A percentile compares a stretch with the other conserved stretches of the same genome.
Conservation (phyloP, 495 filamentous ascomycete species). For the Xylaria nigripes region DNA sequence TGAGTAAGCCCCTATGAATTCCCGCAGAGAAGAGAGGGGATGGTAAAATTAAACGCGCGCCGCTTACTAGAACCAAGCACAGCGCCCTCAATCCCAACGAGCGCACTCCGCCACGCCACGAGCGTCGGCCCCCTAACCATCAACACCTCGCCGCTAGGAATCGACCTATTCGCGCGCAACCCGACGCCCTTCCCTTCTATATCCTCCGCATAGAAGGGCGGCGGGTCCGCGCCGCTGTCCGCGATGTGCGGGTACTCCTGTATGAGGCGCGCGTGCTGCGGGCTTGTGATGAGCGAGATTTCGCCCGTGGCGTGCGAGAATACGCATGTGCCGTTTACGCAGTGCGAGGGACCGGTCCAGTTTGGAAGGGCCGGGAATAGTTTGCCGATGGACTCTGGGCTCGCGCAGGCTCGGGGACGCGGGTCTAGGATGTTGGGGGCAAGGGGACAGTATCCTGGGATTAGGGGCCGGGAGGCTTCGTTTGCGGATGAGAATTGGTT, state of each 20-base stretch:
- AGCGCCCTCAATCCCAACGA: conserved; percentile 18
- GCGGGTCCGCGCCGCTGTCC: conserved; percentile 2
- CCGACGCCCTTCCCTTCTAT: conserved; percentile 35
- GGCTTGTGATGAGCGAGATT: conserved; percentile 26
- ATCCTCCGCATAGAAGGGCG: conserved; percentile 22
- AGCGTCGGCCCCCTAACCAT: conserved; percentile 27
- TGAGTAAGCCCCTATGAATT: not conserved
- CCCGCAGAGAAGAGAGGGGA: not conserved
- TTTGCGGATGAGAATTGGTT: not conserved
- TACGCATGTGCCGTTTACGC: conserved; percentile 30
- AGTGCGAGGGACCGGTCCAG: conserved; percentile 32
- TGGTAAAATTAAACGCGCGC: not conserved
- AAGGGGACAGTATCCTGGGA: conserved; percentile 1
- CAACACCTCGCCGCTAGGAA: conserved; percentile 32
- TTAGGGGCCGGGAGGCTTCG: too few relatives aligned
- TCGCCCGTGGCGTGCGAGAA: conserved; percentile 27
- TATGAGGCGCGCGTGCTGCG: conserved; percentile 20
- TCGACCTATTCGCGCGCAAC: conserved; percentile 31
- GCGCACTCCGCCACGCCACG: conserved; percentile 23
- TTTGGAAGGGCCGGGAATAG: not conserved
- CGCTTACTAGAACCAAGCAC: conserved; percentile 4
- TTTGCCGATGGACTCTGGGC: conserved; percentile 1
- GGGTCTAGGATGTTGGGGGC: not conserved
- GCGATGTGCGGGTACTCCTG: conserved; percentile 13
- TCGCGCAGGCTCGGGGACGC: conserved; percentile 1